Percentiles rank a stretch among this genome's conserved stretches.
phyloP scores from a whole-genome alignment of 495 filamentous ascomycete genomes.

The Podospora conica region DNA sequence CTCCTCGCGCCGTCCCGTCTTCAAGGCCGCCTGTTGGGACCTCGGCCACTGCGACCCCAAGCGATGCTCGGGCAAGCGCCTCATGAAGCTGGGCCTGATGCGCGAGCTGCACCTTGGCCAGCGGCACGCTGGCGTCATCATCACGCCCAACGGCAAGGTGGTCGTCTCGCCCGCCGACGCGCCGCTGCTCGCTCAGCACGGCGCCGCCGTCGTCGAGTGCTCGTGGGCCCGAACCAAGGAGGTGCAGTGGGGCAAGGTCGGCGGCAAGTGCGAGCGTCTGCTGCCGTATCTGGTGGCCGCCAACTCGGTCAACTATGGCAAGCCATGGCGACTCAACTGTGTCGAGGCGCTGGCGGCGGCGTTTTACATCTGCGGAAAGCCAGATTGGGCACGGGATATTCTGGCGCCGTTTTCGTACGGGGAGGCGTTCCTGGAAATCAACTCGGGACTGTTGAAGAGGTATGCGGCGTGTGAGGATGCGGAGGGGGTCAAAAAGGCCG shows the following conservation, averaged over 20 bases:
- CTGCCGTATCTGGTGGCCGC: conserved; percentile 94
- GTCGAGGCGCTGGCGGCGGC: conserved; percentile 89
- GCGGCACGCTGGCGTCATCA: conserved; percentile 81
- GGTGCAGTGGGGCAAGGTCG: conserved; percentile 84
- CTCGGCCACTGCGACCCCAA: conserved; percentile 96
- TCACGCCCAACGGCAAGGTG: conserved; percentile 88
- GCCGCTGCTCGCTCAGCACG: conserved; percentile 74
- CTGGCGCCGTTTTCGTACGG: conserved; percentile 85
- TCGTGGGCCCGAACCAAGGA: conserved; percentile 91
- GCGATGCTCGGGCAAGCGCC: conserved; percentile 87
- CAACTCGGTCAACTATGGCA: conserved; percentile 95
- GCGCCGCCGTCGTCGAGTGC: conserved; percentile 94
- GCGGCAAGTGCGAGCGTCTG: conserved; percentile 89
- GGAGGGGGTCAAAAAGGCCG: conserved; percentile 78
- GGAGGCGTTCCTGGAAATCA: conserved; percentile 80
- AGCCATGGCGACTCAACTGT: conserved; percentile 90
- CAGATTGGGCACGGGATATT: conserved; percentile 81
- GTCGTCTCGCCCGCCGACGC: conserved; percentile 75
- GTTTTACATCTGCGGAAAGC: conserved; percentile 85
- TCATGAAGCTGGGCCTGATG: conserved; percentile 90
- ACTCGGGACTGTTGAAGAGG: conserved; percentile 68
- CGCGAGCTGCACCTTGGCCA: conserved; percentile 87
- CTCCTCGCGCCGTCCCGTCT: conserved; percentile 48
- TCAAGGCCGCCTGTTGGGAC: conserved; percentile 96
- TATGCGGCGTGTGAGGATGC: conserved; percentile 81